These are phyloP conservation scores for Ustulina deusta DNA, from an alignment of 2,329 filamentous ascomycete genomes.

Conservation along the genomic window DNA sequence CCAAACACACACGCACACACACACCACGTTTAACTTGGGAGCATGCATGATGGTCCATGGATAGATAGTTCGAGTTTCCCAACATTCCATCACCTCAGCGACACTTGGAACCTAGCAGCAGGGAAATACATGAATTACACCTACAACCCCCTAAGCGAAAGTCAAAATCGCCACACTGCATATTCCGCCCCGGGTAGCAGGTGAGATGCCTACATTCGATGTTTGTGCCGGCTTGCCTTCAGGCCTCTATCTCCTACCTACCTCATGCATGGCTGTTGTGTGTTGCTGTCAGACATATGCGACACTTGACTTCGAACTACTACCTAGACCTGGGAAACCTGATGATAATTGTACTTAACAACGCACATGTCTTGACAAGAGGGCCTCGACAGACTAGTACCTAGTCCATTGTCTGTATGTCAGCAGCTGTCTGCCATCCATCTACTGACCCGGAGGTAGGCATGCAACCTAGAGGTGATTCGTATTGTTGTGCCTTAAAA, in stretches of 20 bases:
- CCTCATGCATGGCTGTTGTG: conserved; percentile 1
- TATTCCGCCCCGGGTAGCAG: background rate
- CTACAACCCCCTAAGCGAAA: conserved; percentile 21
- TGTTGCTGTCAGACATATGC: conserved; percentile 22
- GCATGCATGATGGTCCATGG: conserved; percentile 26
- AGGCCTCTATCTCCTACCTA: background rate
- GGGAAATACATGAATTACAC: conserved; percentile 24
- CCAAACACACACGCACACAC: background rate
- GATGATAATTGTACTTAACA: conserved; percentile 8
- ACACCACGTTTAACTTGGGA: conserved; percentile 12
- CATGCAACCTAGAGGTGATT: conserved; percentile 20
- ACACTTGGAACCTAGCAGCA: conserved; percentile 16
- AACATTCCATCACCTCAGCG: conserved; percentile 25
- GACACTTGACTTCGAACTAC: conserved; percentile 21
- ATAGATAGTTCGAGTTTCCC: conserved; percentile 27
- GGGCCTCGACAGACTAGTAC: conserved; percentile 19
- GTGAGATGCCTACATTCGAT: background rate
- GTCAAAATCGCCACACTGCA: conserved; percentile 23
- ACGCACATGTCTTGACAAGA: conserved; percentile 31
- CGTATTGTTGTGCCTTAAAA: conserved; percentile 24
- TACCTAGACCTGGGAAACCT: conserved; percentile 10
- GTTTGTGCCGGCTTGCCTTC: background rate
- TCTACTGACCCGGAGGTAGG: background rate
- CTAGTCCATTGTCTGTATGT: conserved; percentile 21
- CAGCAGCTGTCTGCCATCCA: background rate